Evolutionary conservation across 2,329 filamentous ascomycete species (phyloP).

Genomic region (Stagonosporopsis rhizophila): DNA sequence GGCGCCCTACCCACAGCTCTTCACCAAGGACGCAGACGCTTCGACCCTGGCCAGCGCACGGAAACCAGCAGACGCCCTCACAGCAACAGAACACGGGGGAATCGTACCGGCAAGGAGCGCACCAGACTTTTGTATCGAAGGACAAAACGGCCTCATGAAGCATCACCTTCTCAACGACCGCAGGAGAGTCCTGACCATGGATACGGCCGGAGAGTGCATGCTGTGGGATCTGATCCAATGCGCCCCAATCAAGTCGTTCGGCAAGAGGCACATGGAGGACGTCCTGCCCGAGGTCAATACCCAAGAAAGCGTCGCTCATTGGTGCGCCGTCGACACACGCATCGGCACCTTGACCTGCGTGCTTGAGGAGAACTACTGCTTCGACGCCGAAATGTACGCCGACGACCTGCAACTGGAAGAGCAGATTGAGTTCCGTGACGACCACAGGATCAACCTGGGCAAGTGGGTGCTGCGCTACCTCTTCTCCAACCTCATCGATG

Average conservation of each 20-base stretch:
- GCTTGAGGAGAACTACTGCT: slow-evolving; percentile 92
- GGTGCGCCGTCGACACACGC: slow-evolving; percentile 94
- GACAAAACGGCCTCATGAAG: slow-evolving; percentile 94
- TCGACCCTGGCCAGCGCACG: slow-evolving; percentile 60
- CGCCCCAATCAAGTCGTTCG: slow-evolving; percentile 86
- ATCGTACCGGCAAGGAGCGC: slow-evolving; percentile 50
- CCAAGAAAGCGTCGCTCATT: slow-evolving; percentile 86
- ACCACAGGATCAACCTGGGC: slow-evolving; percentile 95
- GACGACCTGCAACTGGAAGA: slow-evolving; percentile 82
- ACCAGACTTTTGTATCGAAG: slow-evolving; percentile 74
- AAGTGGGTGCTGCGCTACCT: slow-evolving; percentile 96
- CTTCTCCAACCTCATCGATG: slow-evolving; percentile 86
- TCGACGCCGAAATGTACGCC: slow-evolving; percentile 96
- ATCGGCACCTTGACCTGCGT: slow-evolving; percentile 91
- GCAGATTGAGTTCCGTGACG: slow-evolving; percentile 82
- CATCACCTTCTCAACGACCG: slow-evolving; percentile 91
- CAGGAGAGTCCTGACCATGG: slow-evolving; percentile 84
- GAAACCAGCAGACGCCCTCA: slow-evolving; percentile 64
- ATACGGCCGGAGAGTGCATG: slow-evolving; percentile 93
- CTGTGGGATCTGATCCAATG: slow-evolving; percentile 97
- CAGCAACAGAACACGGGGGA: slow-evolving; percentile 48
- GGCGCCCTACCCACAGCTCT: slow-evolving; percentile 72
- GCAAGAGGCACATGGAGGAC: slow-evolving; percentile 92
- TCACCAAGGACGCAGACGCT: slow-evolving; percentile 62
- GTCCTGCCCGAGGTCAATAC: slow-evolving; percentile 88